A percentile compares a stretch with the other conserved stretches of the same genome.
Evolutionary conservation across 805 yeast species (phyloP).

Genomic region (Candida boleticola): DNA sequence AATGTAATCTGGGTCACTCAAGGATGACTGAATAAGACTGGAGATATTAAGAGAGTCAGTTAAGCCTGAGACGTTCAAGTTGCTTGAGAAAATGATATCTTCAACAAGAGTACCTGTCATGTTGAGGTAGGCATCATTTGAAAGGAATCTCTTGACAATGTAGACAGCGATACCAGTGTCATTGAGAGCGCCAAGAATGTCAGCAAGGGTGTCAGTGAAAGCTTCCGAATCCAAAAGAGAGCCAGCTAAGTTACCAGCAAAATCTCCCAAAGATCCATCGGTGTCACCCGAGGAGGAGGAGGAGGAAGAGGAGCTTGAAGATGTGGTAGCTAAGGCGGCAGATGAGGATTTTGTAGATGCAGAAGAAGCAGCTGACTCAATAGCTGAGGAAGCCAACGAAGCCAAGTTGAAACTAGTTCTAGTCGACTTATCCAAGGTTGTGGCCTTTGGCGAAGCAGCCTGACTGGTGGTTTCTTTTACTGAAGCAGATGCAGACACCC

Average conservation of each 20-base stretch:
- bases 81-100: slow-evolving; percentile 26
- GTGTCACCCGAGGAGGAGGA: background rate
- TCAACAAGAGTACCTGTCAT: slow-evolving; percentile 32
- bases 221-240: slow-evolving; percentile 26
- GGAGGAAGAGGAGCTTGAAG: background rate
- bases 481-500: background rate
- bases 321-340: background rate
- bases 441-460: background rate
- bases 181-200: slow-evolving; percentile 33
- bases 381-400: background rate
- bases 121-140: slow-evolving; percentile 33
- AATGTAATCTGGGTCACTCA: slow-evolving; percentile 22
- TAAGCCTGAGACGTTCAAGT: slow-evolving; percentile 14
- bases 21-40: slow-evolving; percentile 19
- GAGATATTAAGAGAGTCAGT: slow-evolving; percentile 23
- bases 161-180: slow-evolving; percentile 40
- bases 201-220: slow-evolving; percentile 24
- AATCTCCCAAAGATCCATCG: slow-evolving; percentile 16
- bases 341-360: slow-evolving; percentile 2
- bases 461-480: background rate
- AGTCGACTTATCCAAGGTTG: background rate
- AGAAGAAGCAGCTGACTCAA: slow-evolving; percentile 10
- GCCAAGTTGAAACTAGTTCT: background rate
- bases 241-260: slow-evolving; percentile 28
- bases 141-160: slow-evolving; percentile 32